These are phyloP conservation scores for Hsuehochloa calcarea DNA, from an alignment of 176 grass and related monocot genomes.

Conservation along the genomic window DNA sequence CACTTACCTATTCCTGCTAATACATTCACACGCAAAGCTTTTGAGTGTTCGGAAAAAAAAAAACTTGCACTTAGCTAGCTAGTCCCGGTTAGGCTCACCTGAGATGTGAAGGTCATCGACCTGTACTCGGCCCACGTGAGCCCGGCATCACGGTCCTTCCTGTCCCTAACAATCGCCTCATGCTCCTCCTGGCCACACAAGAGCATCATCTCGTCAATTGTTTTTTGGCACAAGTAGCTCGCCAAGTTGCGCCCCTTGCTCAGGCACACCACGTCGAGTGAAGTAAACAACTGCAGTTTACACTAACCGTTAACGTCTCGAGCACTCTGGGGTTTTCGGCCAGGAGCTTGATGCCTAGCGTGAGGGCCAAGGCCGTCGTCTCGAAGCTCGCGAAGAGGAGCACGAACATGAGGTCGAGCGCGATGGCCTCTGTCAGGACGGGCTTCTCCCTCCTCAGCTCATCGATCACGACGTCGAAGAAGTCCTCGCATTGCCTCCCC, in stretches of 20 bases:
- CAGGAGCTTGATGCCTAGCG: slow-evolving; percentile 69
- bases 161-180: slow-evolving; percentile 58
- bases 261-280: neutral
- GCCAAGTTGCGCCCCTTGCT: slow-evolving; percentile 2
- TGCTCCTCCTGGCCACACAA: slow-evolving; percentile 74
- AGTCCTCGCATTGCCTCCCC: slow-evolving; percentile 35
- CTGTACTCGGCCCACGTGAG: slow-evolving; percentile 86
- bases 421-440: slow-evolving; percentile 49
- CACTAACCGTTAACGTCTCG: slow-evolving; percentile 54
- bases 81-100: slow-evolving; percentile 56
- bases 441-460: slow-evolving; percentile 57
- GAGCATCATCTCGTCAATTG: slow-evolving; percentile 34
- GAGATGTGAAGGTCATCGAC: slow-evolving; percentile 80
- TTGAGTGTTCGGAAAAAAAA: too few species aligned
- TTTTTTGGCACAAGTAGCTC: slow-evolving; percentile 14
- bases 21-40: too few species aligned
- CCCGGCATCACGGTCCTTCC: slow-evolving; percentile 48
- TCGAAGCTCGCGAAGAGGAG: slow-evolving; percentile 76
- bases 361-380: slow-evolving; percentile 76
- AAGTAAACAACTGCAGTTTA: neutral
- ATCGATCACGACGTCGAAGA: slow-evolving; percentile 58
- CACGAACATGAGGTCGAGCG: slow-evolving; percentile 70
- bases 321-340: slow-evolving; percentile 59
- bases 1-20: neutral
- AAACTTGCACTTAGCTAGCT: slow-evolving; percentile 25